Evolutionary conservation across 1,139 yeast species (phyloP), one percentile per base, ranked within the genome.

Genomic region (Suhomyces panamericanus): DNA sequence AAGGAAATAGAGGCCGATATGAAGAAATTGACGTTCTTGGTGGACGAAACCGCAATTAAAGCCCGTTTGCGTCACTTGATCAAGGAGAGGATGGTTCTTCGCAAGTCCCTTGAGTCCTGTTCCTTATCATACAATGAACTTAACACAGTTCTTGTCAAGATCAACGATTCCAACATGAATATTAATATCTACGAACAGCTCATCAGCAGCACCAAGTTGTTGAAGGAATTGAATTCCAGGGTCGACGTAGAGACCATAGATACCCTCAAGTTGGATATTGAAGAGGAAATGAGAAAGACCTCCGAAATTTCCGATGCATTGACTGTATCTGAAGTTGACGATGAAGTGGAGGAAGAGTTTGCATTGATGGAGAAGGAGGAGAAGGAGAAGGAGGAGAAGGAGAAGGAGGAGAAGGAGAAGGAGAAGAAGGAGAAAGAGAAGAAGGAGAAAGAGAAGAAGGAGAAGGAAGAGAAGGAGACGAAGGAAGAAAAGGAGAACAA

Each of bases 131-230:
- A 64, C n/a, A 60, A 58, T 32, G 77, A 77, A 42, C 56, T 81
- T 22, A 58, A 57, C 14, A 56, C 64, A 2, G 62, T 80, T 0
- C 54, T 77, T 30, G 54, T 59, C 35, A 77, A 77, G 50, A 70
- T 81, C 35, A 73, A 79, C 51, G 75, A 77, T 44, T 75, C 83
- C 1, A 63, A 69, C 12, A 63, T 75, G 3, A 80, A 79, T 50
- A 57, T 64, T 5, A 58, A 66, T 14, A 52, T 78, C 5, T 58
- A 69, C 30, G 61, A 63, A n/a, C 69, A 73, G 6, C 53, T 78
- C 39, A 56, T 61, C 13, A 59, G 59, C 3, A 71, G 80, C 7
- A 58, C 73, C 2, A 53, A 54, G 51, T 69, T 53, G 33, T 70
- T 62, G 66, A 64, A 50, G 50, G 63, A 50, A 53, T 67, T 56